Evolutionary conservation across 805 yeast genomes (phyloP), one percentile per base, ranked within the genome.

Genomic region (Suhomyces sp.): DNA sequence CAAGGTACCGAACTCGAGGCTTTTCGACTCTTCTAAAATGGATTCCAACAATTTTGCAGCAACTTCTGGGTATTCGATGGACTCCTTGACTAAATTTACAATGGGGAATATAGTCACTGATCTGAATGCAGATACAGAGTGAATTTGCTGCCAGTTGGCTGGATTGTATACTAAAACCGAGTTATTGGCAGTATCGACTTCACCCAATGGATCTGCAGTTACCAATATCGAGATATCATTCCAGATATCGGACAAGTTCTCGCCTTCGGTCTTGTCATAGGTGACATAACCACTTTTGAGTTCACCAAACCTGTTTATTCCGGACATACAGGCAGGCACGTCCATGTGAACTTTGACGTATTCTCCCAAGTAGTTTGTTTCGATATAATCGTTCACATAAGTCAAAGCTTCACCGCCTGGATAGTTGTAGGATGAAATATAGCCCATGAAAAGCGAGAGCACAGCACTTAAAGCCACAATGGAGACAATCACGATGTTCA

Each of bases 401-500:
- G 63, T 54, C 31, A 91, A 68, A 0, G 97, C 96, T 1, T 69
- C 76, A 0, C 97, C 97, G 10, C 97, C 97, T 2, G 97, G 96
- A 63, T 93, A 93, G 66, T 93, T 93, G 65, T 73, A 72, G 47
- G 86, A 77, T 0, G 97, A 89, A 4, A 83, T 75, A 45, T 76
- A 78, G 0, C 85, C 80, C 76, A 84, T 84, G 9, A 76, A 62
- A 1, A 78, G 43, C 0, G 92, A 80, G 3, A 75, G 47, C 0
- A 68, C 47, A 5, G 78, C 51, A 2, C 71, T 49, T 2, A 71
- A 63, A 6, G 73, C 44, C 0, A 77, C 22, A 0, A 69, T 51
- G 1, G 69, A 53, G 0, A 73, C 50, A 4, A 61, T 20, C 20
- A 67, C 12, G 51, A 53, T 31, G 5, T 63, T 58, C 49, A 74